These are phyloP conservation scores for Climacium dendroides DNA, from an alignment of 225 moss, liverwort and hornwort species.

Conservation along the genomic window DNA sequence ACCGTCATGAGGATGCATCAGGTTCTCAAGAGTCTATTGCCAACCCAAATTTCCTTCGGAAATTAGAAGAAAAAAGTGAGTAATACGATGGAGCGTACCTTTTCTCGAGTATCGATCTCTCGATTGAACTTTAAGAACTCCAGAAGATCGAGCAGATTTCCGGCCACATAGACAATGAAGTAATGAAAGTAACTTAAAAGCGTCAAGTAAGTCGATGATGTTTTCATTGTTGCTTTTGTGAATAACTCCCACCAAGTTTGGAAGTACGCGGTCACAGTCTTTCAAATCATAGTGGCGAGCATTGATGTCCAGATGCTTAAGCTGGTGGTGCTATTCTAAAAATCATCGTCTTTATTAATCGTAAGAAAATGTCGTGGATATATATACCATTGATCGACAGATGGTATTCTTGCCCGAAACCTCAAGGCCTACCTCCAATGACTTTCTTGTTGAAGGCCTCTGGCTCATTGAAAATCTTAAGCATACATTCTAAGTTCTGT, in stretches of 20 bases:
- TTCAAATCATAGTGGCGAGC: not conserved
- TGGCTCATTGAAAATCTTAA: not conserved
- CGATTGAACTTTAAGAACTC: slow-evolving; percentile 17
- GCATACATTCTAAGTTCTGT: not conserved
- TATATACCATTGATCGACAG: not conserved
- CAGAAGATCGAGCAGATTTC: slow-evolving; percentile 63
- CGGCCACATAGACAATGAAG: slow-evolving; percentile 58
- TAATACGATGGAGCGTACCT: not conserved
- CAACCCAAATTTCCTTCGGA: not conserved
- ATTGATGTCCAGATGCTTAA: not conserved
- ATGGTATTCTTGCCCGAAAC: not conserved
- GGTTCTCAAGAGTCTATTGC: not conserved
- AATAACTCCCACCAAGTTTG: not conserved
- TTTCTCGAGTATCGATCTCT: slow-evolving; percentile 1
- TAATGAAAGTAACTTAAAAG: slow-evolving; percentile 61
- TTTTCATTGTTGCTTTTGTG: slow-evolving; percentile 20
- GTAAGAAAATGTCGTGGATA: not conserved
- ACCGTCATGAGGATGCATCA: not conserved
- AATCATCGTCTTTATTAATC: not conserved
- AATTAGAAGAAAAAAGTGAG: not conserved
- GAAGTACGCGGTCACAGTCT: not conserved
- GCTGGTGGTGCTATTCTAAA: not conserved
- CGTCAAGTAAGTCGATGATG: slow-evolving; percentile 39
- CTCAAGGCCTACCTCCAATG: not conserved
- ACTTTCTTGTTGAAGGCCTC: not conserved